Conservation (phyloP, 2,329 filamentous ascomycete genomes). For the Ophiognomonia clavigignenti-juglandacearum region DNA sequence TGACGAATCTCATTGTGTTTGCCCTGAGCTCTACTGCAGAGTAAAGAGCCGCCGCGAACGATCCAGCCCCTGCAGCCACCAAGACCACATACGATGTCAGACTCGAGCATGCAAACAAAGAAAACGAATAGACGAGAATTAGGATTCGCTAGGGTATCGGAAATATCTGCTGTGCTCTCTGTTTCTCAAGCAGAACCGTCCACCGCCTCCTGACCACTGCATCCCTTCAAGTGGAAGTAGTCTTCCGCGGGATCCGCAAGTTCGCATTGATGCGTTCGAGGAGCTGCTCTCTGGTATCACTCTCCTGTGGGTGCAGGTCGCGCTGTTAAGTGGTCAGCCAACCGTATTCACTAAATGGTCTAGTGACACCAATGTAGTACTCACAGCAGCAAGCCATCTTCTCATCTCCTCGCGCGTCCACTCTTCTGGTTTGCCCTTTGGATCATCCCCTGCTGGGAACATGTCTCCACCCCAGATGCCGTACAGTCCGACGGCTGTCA, state of each 20-base stretch:
- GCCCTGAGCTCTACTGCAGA: neutral
- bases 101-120: neutral
- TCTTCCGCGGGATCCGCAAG: slow-evolving; percentile 33
- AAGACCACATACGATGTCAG: neutral
- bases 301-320: slow-evolving; percentile 39
- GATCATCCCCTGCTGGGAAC: slow-evolving; percentile 71
- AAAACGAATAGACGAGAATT: no score
- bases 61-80: neutral
- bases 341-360: neutral
- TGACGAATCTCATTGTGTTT: neutral
- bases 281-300: slow-evolving; percentile 40
- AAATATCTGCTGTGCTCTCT: neutral
- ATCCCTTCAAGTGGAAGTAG: neutral
- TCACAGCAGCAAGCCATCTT: slow-evolving; percentile 75
- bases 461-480: slow-evolving; percentile 81
- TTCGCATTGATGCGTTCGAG: slow-evolving; percentile 43
- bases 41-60: no score
- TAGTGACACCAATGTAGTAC: slow-evolving; percentile 26
- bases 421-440: slow-evolving; percentile 62
- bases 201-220: neutral
- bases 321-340: slow-evolving; percentile 28
- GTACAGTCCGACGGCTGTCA: slow-evolving; percentile 78
- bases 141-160: neutral
- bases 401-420: slow-evolving; percentile 81
- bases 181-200: neutral